Percentiles rank a stretch among this genome's conserved stretches.
Conservation (phyloP, 352 stramenopile genomes). For the Globisporangium okanoganense region DNA sequence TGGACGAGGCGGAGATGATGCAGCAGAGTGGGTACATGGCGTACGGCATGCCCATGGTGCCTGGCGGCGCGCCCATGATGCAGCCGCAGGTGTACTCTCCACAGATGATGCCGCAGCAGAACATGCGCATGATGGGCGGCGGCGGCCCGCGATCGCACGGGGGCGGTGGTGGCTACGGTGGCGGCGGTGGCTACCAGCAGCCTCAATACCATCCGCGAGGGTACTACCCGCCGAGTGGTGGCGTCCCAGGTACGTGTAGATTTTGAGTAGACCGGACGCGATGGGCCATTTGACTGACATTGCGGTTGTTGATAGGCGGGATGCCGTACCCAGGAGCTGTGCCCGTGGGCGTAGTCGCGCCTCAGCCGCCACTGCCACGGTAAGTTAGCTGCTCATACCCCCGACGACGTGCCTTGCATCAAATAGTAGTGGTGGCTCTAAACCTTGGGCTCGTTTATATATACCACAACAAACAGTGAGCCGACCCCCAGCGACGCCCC, state of each 20-base stretch:
- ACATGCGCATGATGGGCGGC: conserved; percentile 49
- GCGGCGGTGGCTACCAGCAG: conserved; percentile 44
- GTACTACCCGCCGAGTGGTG: conserved; percentile 45
- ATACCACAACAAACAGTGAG: conserved; percentile 1
- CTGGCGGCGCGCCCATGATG: conserved; percentile 52
- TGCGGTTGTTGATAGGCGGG: conserved; percentile 6
- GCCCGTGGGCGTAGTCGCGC: conserved; percentile 20
- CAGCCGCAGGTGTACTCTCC: conserved; percentile 57
- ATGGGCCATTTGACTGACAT: too few species aligned
- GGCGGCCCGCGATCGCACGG: conserved; percentile 28
- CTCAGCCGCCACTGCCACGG: conserved; percentile 44
- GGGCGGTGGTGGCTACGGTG: conserved; percentile 33
- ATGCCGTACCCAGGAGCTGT: conserved; percentile 29
- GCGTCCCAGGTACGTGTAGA: conserved; percentile 22
- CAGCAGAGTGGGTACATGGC: conserved; percentile 55
- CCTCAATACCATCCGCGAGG: conserved; percentile 48
- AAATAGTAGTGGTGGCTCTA: neutral
- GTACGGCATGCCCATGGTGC: conserved; percentile 61
- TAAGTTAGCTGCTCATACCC: conserved; percentile 8
- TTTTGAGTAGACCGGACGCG: too few species aligned
- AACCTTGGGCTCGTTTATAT: neutral
- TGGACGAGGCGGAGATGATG: conserved; percentile 46
- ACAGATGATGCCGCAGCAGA: conserved; percentile 61
- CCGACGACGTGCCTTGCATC: neutral
- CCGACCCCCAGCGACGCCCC: conserved; percentile 10